Evolutionary conservation across 495 filamentous ascomycete species (phyloP).

Genomic region (Tirmania nivea): DNA sequence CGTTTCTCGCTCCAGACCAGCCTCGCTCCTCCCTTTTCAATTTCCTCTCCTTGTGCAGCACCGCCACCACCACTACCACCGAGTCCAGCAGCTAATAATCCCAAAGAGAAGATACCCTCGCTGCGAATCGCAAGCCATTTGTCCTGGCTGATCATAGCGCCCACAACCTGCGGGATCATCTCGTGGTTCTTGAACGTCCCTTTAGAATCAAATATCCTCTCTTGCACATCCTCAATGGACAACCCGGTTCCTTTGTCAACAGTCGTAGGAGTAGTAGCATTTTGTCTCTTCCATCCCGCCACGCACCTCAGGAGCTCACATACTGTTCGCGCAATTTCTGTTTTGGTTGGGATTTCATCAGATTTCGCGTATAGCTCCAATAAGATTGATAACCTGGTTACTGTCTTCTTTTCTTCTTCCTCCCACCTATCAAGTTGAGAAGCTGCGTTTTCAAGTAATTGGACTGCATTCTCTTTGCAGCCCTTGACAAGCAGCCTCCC

Average conservation of each 20-base stretch:
- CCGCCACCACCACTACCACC: slow-evolving; percentile 21
- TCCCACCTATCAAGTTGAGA: slow-evolving; percentile 12
- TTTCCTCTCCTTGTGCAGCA: background rate
- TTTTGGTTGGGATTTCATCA: slow-evolving; percentile 41
- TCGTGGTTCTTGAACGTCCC: background rate
- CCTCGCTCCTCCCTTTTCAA: background rate
- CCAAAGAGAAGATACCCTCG: slow-evolving; percentile 55
- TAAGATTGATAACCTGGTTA: slow-evolving; percentile 21
- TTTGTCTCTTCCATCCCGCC: background rate
- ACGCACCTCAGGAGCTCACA: slow-evolving; percentile 36
- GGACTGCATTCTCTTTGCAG: slow-evolving; percentile 30
- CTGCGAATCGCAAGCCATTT: slow-evolving; percentile 49
- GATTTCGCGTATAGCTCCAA: slow-evolving; percentile 31
- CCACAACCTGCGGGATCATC: background rate
- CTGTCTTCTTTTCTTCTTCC: slow-evolving; percentile 7
- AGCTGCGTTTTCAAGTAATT: slow-evolving; percentile 33
- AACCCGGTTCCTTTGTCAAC: slow-evolving; percentile 21
- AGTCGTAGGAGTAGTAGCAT: slow-evolving; percentile 18
- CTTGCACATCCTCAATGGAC: slow-evolving; percentile 22
- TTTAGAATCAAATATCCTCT: slow-evolving; percentile 27
- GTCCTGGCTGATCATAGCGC: slow-evolving; percentile 36
- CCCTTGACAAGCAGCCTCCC: slow-evolving; percentile 34
- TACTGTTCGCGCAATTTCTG: slow-evolving; percentile 47
- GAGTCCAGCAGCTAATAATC: slow-evolving; percentile 30
- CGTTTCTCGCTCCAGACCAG: background rate